These are phyloP conservation scores for Apostasia ramifera DNA, from an alignment of 106 monocot genomes.

Conservation along the genomic window DNA sequence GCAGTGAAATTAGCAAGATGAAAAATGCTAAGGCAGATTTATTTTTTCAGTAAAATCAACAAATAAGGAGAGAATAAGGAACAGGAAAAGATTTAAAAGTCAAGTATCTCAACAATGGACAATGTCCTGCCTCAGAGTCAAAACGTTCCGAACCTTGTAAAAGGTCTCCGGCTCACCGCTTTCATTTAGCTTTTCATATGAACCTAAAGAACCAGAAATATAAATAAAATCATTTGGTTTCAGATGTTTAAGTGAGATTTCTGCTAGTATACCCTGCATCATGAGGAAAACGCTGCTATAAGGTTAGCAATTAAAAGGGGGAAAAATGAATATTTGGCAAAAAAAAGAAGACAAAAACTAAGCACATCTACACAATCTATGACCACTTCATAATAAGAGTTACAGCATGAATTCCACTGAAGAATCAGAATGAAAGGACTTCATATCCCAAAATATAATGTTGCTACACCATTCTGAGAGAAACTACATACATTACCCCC, in stretches of 20 bases:
- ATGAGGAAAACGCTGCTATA: slow-evolving; percentile 42
- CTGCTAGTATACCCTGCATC: slow-evolving; percentile 38
- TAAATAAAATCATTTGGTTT: slow-evolving; percentile 60
- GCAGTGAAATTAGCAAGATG: background rate
- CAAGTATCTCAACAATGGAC: background rate
- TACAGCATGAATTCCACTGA: background rate
- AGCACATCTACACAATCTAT: background rate
- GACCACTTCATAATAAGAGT: background rate
- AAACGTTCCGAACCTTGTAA: slow-evolving; percentile 39
- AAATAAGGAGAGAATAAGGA: background rate
- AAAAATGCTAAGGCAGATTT: no score
- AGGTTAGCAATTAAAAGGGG: background rate
- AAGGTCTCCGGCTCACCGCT: slow-evolving; percentile 26
- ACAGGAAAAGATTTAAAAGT: background rate
- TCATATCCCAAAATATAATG: no score
- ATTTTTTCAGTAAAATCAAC: background rate
- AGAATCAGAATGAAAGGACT: background rate
- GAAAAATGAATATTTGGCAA: background rate
- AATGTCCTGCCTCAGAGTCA: no score
- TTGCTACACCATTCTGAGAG: no score
- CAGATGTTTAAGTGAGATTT: slow-evolving; percentile 41
- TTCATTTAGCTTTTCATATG: slow-evolving; percentile 33
- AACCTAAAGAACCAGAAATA: slow-evolving; percentile 43
- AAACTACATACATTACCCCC: no score
- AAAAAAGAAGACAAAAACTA: background rate